Evolutionary conservation across 2,329 filamentous ascomycete genomes (phyloP), one percentile per base, ranked within the genome.

Genomic region (Monosporascus sp.): DNA sequence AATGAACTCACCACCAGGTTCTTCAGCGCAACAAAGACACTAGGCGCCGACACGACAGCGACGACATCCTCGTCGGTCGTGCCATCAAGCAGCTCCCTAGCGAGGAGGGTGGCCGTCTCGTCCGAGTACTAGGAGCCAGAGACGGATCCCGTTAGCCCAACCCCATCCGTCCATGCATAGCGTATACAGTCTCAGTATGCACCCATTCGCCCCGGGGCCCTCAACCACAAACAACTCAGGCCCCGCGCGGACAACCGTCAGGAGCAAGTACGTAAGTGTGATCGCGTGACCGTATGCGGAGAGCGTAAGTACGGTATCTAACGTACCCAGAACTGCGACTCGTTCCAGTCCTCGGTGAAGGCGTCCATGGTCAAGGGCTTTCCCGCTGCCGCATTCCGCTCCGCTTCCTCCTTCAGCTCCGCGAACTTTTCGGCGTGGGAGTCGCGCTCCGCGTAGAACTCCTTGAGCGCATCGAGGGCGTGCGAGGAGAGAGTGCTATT

Each of bases 261-360:
- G 9, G 3, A 26, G 18, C 35, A 17, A 31, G 14, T 24, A 43
- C 28, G 38, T 18, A 15, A 47, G 18, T 37, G 37, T 46, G 48
- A 24, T 26, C 14, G 20, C n/a, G n/a, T n/a, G n/a, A n/a, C n/a
- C n/a, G n/a, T 24, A n/a, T n/a, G 22, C 5, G 48, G n/a, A 40
- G 37, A 20, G 49, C 40, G 14, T 37, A 8, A 26, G 18, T 18
- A 18, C 40, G 7, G 8, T 8, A 14, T 17, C 37, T 7, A 22
- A 66, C 76, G 40, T 75, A 89, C 85, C 89, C 89, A 94, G 65
- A 94, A 94, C 70, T 93, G 89, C 57, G 82, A 87, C 64, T 87
- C 81, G 65, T 92, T 89, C 89, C 89, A 94, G 69, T 93, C 86
- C 70, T 93, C 89, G 1, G 78, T 77, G 63, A 93, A 94, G 1